Percentiles rank a stretch among this genome's conserved stretches.
phyloP scores from a whole-genome alignment of 441 rosid species.

The Isatis lusitanica region DNA sequence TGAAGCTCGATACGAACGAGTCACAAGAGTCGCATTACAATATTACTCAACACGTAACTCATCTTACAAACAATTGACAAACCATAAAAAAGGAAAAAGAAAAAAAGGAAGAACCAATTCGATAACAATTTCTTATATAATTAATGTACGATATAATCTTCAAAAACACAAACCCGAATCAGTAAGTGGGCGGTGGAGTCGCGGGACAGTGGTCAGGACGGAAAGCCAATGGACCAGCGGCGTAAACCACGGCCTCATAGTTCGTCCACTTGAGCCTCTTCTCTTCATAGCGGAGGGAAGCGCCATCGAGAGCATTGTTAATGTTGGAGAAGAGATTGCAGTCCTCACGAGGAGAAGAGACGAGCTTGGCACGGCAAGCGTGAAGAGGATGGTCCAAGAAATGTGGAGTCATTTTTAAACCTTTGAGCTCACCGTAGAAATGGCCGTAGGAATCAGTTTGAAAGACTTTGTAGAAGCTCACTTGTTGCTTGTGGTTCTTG shows the following conservation, averaged over 20 bases:
- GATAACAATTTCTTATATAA: not conserved
- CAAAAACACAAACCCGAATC: not conserved
- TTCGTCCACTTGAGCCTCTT: slow-evolving; percentile 48
- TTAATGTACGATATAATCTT: slow-evolving; percentile 11
- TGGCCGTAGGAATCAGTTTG: slow-evolving; percentile 58
- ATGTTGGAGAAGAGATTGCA: slow-evolving; percentile 72
- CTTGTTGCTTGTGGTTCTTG: slow-evolving; percentile 57
- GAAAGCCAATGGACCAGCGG: slow-evolving; percentile 91
- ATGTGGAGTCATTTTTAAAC: slow-evolving; percentile 45
- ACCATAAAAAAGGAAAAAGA: slow-evolving; percentile 24
- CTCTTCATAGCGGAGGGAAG: slow-evolving; percentile 55
- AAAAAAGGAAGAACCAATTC: not conserved
- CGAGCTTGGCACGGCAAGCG: slow-evolving; percentile 69
- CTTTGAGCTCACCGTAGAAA: slow-evolving; percentile 74
- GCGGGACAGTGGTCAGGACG: slow-evolving; percentile 66
- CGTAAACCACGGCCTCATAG: slow-evolving; percentile 62
- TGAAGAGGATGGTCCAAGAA: slow-evolving; percentile 83
- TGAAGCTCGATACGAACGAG: slow-evolving; percentile 11
- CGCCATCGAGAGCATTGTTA: slow-evolving; percentile 71
- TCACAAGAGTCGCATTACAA: slow-evolving; percentile 17
- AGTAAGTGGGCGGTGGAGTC: slow-evolving; percentile 40
- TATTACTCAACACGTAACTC: slow-evolving; percentile 20
- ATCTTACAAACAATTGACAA: slow-evolving; percentile 19
- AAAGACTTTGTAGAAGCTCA: slow-evolving; percentile 64
- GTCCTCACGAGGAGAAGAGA: slow-evolving; percentile 62